Evolutionary conservation across 2,329 filamentous ascomycete genomes (phyloP), one percentile per base, ranked within the genome.

Genomic region (Macrophomina phaseolina): DNA sequence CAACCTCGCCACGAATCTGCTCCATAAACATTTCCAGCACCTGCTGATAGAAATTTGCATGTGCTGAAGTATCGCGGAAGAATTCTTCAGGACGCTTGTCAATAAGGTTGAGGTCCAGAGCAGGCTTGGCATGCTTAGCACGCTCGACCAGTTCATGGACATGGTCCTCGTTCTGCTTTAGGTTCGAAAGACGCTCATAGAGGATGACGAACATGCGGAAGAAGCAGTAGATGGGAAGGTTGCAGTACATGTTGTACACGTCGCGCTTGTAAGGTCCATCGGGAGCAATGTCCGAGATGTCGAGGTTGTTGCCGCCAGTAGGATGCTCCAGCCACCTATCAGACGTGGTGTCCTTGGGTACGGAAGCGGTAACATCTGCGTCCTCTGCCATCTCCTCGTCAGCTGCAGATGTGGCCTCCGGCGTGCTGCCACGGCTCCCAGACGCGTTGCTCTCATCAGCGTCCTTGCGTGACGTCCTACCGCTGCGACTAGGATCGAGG

Each of bases 171-270:
- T 90, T 90, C 67, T 90, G 85, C 81, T 98, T 98, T 78, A 98
- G 88, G 68, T 91, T 91, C 69, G 90, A 84, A 14, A 99, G 85
- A 48, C 95, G 89, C 73, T 89, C 88, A 80, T 97, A 98, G 5
- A 99, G 83, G n/a, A 91, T 91, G 75, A 97, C 89, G 77, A 99
- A 95, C 68, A 97, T 90, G 71, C 91, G 92, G 82, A 99, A 91
- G 84, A 99, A 98, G 79, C 95, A 94, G 76, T 93, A 97, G 68
- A 99, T 90, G 3, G 91, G 92, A 73, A 93, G 87, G 77, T 97
- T 98, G 77, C 90, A 90, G 81, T 96, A 99, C 76, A 98, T 88
- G 76, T 94, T 94, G 82, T 93, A 97, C 79, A 88, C 89, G 11
- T 89, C 89, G 55, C 94, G 91, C 71, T 86, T 85, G 79, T 95